phyloP scores from a whole-genome alignment of 1,139 yeast genomes.

The Nematodospora anomalae region DNA sequence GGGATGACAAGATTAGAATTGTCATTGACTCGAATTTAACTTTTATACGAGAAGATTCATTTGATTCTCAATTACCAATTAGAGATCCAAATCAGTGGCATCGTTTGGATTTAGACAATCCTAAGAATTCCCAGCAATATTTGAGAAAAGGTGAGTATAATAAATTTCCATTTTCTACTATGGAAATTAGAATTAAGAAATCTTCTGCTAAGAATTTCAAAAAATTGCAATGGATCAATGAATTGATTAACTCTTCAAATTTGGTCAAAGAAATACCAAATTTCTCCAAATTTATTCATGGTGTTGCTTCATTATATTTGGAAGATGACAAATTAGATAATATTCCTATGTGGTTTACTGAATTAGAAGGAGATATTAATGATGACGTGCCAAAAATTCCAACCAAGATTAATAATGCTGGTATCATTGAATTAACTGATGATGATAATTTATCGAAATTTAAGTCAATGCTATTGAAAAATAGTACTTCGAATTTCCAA shows the following conservation, averaged over 20 bases:
- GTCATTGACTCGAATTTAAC: conserved; percentile 86
- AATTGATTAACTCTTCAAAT: conserved; percentile 70
- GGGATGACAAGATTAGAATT: conserved; percentile 88
- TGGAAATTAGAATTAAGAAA: conserved; percentile 80
- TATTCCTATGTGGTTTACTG: conserved; percentile 94
- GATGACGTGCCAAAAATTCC: conserved; percentile 26
- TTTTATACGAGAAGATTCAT: conserved; percentile 87
- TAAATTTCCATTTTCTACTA: conserved; percentile 86
- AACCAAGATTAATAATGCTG: conserved; percentile 9
- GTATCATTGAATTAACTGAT: conserved; percentile 24
- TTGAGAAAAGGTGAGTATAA: conserved; percentile 84
- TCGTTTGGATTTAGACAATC: conserved; percentile 81
- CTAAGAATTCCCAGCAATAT: conserved; percentile 66
- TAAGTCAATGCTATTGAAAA: conserved; percentile 42
- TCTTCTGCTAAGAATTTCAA: conserved; percentile 40
- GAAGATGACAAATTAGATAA: conserved; percentile 90
- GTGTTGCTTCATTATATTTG: conserved; percentile 80
- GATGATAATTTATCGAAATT: conserved; percentile 49
- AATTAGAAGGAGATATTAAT: conserved; percentile 66
- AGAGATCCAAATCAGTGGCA: conserved; percentile 92
- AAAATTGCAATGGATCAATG: conserved; percentile 79
- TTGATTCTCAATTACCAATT: conserved; percentile 81
- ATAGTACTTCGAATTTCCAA: conserved; percentile 30
- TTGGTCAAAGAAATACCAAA: conserved; percentile 89
- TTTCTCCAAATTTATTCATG: conserved; percentile 87